These are phyloP conservation scores for Ensete ventricosum DNA, from an alignment of 176 grass and related monocot species.

Conservation along the genomic window DNA sequence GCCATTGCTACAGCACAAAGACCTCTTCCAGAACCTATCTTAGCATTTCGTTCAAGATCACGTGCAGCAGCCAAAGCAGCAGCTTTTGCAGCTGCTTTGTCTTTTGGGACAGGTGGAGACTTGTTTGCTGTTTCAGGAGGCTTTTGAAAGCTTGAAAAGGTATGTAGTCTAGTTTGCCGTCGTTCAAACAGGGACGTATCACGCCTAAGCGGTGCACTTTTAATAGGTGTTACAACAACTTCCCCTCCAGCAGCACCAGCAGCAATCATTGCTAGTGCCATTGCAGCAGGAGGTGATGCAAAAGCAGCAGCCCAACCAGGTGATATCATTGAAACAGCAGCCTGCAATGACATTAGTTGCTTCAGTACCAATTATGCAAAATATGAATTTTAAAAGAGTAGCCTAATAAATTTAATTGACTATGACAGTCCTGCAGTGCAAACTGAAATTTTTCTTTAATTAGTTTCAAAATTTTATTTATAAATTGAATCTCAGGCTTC, in stretches of 20 bases:
- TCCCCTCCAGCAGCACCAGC: constrained; percentile 89
- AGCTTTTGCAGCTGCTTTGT: constrained; percentile 89
- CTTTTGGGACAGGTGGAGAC: constrained; percentile 50
- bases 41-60: constrained; percentile 79
- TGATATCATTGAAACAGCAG: constrained; percentile 76
- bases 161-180: constrained; percentile 58
- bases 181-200: constrained; percentile 62
- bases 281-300: constrained; percentile 93
- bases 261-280: constrained; percentile 98
- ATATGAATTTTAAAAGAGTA: neutral
- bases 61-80: constrained; percentile 78
- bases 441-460: neutral
- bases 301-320: constrained; percentile 99
- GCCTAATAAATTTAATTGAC: neutral
- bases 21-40: constrained; percentile 90
- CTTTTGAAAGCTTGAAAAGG: constrained; percentile 84
- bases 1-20: constrained; percentile 99
- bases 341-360: constrained; percentile 27
- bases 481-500: neutral
- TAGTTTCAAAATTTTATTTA: no score
- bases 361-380: neutral
- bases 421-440: neutral
- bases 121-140: constrained; percentile 56
- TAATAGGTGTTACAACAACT: constrained; percentile 45
- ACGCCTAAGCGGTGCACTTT: constrained; percentile 52